Evolutionary conservation across 129 eudicot species (phyloP).

Genomic region (Kitagawia praeruptora): DNA sequence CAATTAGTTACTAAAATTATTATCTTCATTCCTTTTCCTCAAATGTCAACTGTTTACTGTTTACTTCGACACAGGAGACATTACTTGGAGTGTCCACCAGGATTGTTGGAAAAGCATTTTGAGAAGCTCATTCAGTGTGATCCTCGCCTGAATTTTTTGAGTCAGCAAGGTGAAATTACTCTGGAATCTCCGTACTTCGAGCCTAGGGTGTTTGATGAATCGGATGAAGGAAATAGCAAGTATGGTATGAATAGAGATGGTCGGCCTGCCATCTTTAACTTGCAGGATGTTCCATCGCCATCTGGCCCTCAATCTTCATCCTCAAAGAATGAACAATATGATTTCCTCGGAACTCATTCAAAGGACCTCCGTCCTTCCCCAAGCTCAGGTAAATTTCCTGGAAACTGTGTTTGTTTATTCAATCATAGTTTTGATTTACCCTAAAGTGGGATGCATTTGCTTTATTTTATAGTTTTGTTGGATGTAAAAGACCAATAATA

Average conservation of each 20-base stretch:
- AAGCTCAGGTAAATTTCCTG: constrained; percentile 51
- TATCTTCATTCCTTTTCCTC: neutral
- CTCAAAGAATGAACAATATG: constrained; percentile 49
- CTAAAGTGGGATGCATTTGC: neutral
- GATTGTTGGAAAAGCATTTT: constrained; percentile 69
- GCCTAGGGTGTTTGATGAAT: constrained; percentile 54
- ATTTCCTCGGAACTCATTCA: constrained; percentile 30
- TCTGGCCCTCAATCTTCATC: constrained; percentile 73
- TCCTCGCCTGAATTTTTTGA: constrained; percentile 67
- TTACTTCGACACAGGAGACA: constrained; percentile 50
- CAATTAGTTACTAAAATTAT: neutral
- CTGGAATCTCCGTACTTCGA: constrained; percentile 72
- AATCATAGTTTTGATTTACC: neutral
- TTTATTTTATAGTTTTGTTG: neutral
- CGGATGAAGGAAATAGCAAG: constrained; percentile 27
- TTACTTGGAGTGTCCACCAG: constrained; percentile 67
- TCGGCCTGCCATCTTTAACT: constrained; percentile 30
- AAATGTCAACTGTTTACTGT: neutral
- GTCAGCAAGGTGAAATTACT: constrained; percentile 59
- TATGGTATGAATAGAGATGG: constrained; percentile 43
- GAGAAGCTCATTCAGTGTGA: constrained; percentile 87
- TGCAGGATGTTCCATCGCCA: constrained; percentile 46
- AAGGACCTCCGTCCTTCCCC: constrained; percentile 53
- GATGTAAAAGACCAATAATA: neutral
- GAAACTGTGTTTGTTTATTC: neutral